These are phyloP conservation scores for Oryza brachyantha DNA, from an alignment of 176 grass and related monocot genomes.

Conservation along the genomic window DNA sequence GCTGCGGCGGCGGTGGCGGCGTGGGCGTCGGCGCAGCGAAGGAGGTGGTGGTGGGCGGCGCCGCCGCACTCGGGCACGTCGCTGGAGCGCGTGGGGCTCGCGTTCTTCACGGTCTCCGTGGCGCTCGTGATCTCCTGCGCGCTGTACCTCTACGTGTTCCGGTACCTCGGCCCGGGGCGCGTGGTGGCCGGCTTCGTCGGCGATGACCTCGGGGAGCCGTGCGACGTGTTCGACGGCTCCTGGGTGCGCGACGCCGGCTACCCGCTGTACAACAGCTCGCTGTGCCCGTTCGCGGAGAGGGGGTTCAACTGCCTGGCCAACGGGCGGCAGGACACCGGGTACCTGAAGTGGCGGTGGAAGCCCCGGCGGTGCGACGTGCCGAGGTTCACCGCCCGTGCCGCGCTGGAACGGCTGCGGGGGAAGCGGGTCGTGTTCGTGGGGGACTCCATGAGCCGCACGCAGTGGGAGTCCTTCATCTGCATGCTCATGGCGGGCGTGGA, in stretches of 20 bases:
- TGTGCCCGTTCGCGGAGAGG: conserved; percentile 82
- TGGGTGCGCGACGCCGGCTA: conserved; percentile 59
- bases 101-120: conserved; percentile 50
- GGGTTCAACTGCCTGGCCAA: conserved; percentile 95
- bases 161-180: conserved; percentile 37
- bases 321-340: conserved; percentile 68
- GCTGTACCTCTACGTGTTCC: conserved; percentile 65
- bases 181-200: conserved; percentile 36
- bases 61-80: conserved; percentile 16
- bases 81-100: conserved; percentile 35
- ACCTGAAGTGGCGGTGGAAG: conserved; percentile 90
- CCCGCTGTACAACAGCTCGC: conserved; percentile 80
- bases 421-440: conserved; percentile 91
- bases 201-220: conserved; percentile 21
- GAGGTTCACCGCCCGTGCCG: conserved; percentile 40
- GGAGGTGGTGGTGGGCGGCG: conserved; percentile 60
- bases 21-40: conserved; percentile 21
- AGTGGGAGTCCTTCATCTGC: conserved; percentile 99
- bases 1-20: conserved; percentile 46
- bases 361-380: conserved; percentile 69
- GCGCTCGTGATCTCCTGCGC: conserved; percentile 57
- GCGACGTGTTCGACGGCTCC: conserved; percentile 80
- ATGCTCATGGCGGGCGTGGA: conserved; percentile 90
- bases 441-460: conserved; percentile 98
- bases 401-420: conserved; percentile 65